Percentiles rank a stretch among this genome's conserved stretches.
Conservation (phyloP, 148 eudicot genomes). For the Polygonum aviculare region DNA sequence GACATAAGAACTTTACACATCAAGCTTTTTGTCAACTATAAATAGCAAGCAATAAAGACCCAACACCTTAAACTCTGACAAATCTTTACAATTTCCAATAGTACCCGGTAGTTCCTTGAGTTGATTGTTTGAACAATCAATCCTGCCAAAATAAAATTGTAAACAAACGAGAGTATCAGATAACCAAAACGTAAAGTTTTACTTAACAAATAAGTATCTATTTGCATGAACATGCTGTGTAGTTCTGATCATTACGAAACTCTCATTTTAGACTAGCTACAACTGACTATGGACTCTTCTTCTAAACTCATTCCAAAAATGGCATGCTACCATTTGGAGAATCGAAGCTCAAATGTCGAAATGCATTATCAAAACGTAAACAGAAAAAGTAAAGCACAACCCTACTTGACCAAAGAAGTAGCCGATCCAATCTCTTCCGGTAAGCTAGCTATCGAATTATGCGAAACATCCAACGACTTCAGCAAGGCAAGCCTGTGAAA, state of each 20-base stretch:
- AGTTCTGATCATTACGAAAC: not conserved
- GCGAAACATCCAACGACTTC: slow-evolving; percentile 76
- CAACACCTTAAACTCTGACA: slow-evolving; percentile 75
- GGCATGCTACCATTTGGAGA: not conserved
- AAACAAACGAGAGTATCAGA: not conserved
- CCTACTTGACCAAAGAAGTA: slow-evolving; percentile 85
- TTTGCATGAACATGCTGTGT: not conserved
- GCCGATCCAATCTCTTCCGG: slow-evolving; percentile 88
- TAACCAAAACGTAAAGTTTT: not conserved
- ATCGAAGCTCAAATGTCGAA: not conserved
- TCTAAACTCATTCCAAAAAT: not conserved
- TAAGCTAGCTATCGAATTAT: slow-evolving; percentile 40
- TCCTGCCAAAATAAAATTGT: slow-evolving; percentile 27
- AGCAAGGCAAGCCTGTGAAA: slow-evolving; percentile 58
- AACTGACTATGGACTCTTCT: not conserved
- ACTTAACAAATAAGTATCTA: not conserved
- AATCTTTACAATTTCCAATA: slow-evolving; percentile 62
- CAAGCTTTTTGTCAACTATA: not conserved
- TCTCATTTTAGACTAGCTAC: not conserved
- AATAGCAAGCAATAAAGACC: not conserved
- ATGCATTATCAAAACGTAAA: not conserved
- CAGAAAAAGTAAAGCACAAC: not conserved
- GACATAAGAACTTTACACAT: not conserved
- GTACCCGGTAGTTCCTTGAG: slow-evolving; percentile 60
- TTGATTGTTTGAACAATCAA: slow-evolving; percentile 90